These are phyloP conservation scores for Colletotrichum phormii DNA, from an alignment of 2,329 filamentous ascomycete genomes.

Conservation along the genomic window DNA sequence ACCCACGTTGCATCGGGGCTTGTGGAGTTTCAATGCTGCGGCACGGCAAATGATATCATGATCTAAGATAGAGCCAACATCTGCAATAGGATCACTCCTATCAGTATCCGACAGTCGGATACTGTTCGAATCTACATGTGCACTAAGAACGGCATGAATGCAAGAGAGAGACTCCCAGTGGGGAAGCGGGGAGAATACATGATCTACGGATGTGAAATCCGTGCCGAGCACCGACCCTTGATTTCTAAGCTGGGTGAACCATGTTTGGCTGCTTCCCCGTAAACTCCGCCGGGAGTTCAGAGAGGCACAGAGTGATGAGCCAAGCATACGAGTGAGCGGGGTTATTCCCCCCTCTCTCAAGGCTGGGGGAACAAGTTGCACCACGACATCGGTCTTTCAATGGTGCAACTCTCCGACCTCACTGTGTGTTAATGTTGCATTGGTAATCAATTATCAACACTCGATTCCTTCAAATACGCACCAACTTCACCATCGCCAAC, in stretches of 20 bases:
- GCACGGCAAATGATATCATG: background rate
- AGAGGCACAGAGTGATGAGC: background rate
- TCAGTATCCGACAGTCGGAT: no score
- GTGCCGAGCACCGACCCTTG: background rate
- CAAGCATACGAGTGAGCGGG: background rate
- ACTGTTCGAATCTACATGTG: no score
- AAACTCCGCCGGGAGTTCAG: background rate
- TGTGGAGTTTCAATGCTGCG: background rate
- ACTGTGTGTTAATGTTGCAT: background rate
- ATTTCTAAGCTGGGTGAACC: background rate
- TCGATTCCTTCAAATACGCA: background rate
- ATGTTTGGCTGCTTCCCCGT: background rate
- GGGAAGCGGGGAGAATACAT: background rate
- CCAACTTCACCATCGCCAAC: background rate
- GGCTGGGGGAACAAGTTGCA: background rate
- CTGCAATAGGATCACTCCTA: background rate
- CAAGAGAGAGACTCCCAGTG: background rate
- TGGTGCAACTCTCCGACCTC: conserved; percentile 1
- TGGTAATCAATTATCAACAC: conserved; percentile 17
- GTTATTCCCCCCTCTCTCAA: background rate
- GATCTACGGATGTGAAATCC: background rate
- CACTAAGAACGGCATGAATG: no score
- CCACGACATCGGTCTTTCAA: conserved; percentile 22
- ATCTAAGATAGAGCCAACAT: background rate
- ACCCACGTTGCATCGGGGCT: background rate